Percentiles rank a stretch among this genome's conserved stretches.
phyloP scores from a whole-genome alignment of 1,284 basidiomycete species.

The Trametes polyzona region DNA sequence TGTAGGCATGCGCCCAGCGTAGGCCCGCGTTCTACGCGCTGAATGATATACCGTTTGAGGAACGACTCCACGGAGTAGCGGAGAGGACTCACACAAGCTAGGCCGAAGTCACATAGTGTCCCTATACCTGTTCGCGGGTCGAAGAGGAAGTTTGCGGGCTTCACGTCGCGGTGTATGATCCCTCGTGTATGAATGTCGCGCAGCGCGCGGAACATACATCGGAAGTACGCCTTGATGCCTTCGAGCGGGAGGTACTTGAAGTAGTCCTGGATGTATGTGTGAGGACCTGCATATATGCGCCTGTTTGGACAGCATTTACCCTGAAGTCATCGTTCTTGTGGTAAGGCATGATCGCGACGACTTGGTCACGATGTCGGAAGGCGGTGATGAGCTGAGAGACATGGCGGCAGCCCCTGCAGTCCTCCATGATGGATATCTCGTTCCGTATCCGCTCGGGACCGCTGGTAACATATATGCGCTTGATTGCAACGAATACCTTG shows the following conservation, averaged over 20 bases:
- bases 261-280: constrained; percentile 60
- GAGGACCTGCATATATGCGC: constrained; percentile 3
- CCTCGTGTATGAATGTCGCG: constrained; percentile 88
- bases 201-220: constrained; percentile 89
- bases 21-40: constrained; percentile 63
- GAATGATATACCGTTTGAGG: background rate
- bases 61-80: background rate
- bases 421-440: constrained; percentile 93
- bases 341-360: constrained; percentile 95
- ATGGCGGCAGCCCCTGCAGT: constrained; percentile 80
- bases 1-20: constrained; percentile 72
- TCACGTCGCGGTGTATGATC: constrained; percentile 97
- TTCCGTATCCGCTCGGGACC: constrained; percentile 93
- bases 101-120: constrained; percentile 93
- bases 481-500: constrained; percentile 89
- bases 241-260: constrained; percentile 72
- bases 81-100: constrained; percentile 77
- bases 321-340: constrained; percentile 93
- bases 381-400: constrained; percentile 94
- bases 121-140: constrained; percentile 86
- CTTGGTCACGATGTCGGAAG: constrained; percentile 90
- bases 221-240: constrained; percentile 87
- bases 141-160: constrained; percentile 98
- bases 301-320: constrained; percentile 44
- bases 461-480: constrained; percentile 97